A percentile compares a stretch with the other conserved stretches of the same genome.
These are phyloP conservation scores for Apophysomyces ossiformis DNA, from an alignment of 371 early-diverging fungal species.

Conservation along the genomic window DNA sequence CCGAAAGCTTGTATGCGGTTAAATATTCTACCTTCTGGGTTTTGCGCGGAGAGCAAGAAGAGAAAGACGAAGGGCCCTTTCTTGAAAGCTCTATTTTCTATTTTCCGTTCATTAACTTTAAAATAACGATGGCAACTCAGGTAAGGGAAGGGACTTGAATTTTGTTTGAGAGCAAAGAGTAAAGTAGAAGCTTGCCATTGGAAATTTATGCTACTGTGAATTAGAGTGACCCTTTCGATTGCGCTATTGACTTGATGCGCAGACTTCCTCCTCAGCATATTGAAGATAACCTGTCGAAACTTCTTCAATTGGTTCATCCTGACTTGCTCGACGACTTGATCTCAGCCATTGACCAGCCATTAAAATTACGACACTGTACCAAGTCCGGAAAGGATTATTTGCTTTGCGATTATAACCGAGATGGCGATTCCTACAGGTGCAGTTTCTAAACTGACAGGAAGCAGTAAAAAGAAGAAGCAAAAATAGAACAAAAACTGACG, in stretches of 20 bases:
- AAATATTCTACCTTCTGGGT: constrained; percentile 6
- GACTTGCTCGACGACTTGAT: constrained; percentile 91
- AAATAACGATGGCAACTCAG: not conserved
- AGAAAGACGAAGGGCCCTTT: not conserved
- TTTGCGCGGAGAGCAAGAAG: not conserved
- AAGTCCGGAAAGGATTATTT: constrained; percentile 85
- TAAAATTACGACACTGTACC: constrained; percentile 77
- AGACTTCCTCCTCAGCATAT: constrained; percentile 94
- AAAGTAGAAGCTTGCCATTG: too few relatives aligned
- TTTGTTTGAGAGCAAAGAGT: constrained; percentile 14
- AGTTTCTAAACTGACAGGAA: not conserved
- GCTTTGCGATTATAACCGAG: constrained; percentile 95
- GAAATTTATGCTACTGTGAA: too few relatives aligned
- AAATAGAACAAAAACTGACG: not conserved
- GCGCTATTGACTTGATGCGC: constrained; percentile 96
- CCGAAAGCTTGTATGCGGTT: not conserved
- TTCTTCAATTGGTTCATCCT: constrained; percentile 81
- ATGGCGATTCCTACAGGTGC: constrained; percentile 93
- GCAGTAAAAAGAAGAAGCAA: not conserved
- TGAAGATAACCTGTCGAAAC: constrained; percentile 84
- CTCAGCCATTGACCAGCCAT: constrained; percentile 92
- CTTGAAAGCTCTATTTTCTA: not conserved
- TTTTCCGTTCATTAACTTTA: constrained; percentile 2
- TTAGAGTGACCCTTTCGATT: constrained; percentile 73
- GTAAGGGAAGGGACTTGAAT: not conserved